These are phyloP conservation scores for Aspergillus panamensis DNA, from an alignment of 495 filamentous ascomycete genomes.

Conservation along the genomic window DNA sequence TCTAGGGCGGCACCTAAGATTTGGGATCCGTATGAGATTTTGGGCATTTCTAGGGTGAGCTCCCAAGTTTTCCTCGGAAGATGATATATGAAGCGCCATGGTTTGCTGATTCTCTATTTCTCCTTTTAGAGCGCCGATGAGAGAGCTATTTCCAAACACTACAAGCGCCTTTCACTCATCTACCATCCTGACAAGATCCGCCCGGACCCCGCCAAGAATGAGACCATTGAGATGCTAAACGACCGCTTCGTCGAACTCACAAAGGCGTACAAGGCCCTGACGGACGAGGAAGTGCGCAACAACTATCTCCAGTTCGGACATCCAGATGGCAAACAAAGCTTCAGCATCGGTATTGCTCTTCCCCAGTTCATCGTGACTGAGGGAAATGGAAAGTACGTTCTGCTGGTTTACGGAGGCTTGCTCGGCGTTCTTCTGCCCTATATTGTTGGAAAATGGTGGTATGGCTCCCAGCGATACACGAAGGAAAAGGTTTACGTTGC, in stretches of 20 bases:
- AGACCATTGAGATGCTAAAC: constrained; percentile 82
- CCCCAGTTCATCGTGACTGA: constrained; percentile 90
- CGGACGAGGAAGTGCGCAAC: constrained; percentile 93
- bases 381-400: constrained; percentile 91
- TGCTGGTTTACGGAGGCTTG: constrained; percentile 80
- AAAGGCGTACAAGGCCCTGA: constrained; percentile 96
- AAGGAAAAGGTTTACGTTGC: constrained; percentile 88
- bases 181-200: constrained; percentile 90
- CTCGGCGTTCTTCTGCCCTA: constrained; percentile 90
- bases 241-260: constrained; percentile 87
- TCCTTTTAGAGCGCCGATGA: constrained; percentile 67
- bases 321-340: constrained; percentile 95
- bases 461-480: constrained; percentile 86
- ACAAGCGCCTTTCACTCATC: constrained; percentile 78
- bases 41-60: constrained; percentile 75
- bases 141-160: constrained; percentile 84
- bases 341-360: constrained; percentile 95
- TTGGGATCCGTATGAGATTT: constrained; percentile 94
- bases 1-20: constrained; percentile 69
- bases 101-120: neutral
- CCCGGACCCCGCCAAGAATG: constrained; percentile 78
- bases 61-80: neutral
- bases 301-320: constrained; percentile 95
- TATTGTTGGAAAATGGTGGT: constrained; percentile 96
- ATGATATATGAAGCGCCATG: neutral